Percentiles rank a stretch among this genome's conserved stretches.
These are phyloP conservation scores for Phialophora expanda DNA, from an alignment of 2,329 filamentous ascomycete species.

Conservation along the genomic window DNA sequence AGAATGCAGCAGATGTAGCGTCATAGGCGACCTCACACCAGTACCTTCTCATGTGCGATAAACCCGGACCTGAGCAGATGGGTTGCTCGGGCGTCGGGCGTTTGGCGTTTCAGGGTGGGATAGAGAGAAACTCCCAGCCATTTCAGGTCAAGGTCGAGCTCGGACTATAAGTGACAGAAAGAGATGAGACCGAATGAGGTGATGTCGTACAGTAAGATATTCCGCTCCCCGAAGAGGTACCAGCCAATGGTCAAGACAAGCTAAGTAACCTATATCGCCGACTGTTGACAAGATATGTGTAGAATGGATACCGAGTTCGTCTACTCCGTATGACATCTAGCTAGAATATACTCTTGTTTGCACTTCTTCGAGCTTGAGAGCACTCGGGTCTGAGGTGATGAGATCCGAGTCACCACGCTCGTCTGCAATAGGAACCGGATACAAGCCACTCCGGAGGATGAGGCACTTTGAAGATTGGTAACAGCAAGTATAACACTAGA, in stretches of 20 bases:
- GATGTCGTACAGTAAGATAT: background rate
- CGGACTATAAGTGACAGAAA: background rate
- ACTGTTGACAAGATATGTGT: background rate
- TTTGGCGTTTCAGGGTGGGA: no score
- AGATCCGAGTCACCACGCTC: background rate
- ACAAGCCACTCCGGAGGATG: background rate
- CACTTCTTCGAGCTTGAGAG: background rate
- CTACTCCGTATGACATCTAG: background rate
- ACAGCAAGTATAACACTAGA: background rate
- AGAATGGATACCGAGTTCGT: background rate
- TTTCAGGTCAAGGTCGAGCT: background rate
- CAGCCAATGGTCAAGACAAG: background rate
- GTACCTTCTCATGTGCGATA: no score
- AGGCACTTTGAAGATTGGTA: background rate
- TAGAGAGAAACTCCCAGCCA: background rate
- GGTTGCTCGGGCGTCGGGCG: no score
- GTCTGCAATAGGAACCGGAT: background rate
- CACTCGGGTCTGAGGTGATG: background rate
- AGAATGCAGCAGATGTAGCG: no score
- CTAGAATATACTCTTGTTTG: background rate
- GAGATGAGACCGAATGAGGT: background rate
- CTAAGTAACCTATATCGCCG: background rate
- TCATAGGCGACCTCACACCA: no score
- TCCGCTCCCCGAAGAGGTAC: background rate
- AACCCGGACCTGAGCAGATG: no score